Conservation (phyloP, 495 filamentous ascomycete genomes). For the Chaetomium fimeti region DNA sequence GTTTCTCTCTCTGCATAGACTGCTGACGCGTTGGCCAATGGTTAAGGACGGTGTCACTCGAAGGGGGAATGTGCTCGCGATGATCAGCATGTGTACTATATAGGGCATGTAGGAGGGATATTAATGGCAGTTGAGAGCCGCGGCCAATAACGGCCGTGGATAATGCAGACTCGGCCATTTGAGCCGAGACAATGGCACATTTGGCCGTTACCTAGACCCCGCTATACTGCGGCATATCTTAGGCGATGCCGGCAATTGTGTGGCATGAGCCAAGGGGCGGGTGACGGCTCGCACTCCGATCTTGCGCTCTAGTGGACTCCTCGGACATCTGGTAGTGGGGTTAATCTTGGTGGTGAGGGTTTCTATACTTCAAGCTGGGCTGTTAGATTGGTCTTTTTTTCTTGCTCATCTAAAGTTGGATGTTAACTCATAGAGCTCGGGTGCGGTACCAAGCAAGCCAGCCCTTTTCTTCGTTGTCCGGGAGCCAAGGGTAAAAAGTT, state of each 20-base stretch:
- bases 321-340: too few species aligned
- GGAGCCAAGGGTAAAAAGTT: too few species aligned
- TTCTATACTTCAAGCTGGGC: too few species aligned
- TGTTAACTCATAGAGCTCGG: too few species aligned
- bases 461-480: too few species aligned
- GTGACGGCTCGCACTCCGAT: neutral
- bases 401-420: too few species aligned
- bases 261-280: neutral
- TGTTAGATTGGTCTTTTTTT: too few species aligned
- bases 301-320: too few species aligned
- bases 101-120: neutral
- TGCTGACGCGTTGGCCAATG: neutral
- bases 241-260: neutral
- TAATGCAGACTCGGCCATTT: neutral
- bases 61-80: neutral
- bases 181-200: neutral
- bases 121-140: neutral
- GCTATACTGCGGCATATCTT: neutral
- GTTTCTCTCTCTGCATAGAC: neutral
- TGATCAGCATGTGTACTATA: constrained; percentile 1
- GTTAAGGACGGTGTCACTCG: neutral
- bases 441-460: too few species aligned
- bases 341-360: too few species aligned
- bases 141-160: neutral
- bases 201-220: neutral